Base-by-base conservation (phyloP, 177 flowering plant genomes). In the Vitis hybrid region DNA sequence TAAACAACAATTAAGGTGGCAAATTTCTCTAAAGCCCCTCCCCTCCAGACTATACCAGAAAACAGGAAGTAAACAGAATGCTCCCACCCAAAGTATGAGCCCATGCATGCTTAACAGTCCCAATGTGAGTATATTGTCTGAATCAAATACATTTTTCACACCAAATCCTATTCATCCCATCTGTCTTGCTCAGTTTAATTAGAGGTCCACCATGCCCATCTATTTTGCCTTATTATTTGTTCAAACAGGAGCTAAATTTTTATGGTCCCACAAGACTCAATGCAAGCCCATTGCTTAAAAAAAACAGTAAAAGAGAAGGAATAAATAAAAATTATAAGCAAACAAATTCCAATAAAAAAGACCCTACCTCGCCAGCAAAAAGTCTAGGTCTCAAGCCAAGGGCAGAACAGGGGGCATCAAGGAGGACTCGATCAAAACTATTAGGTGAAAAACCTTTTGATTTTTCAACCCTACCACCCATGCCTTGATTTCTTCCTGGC, bases 371-470 rank as follows among this genome's bases (percentile, higher is more conserved):
- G 51, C 87, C 93, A 64, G 92, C 82, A 81, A 91, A 96, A n/a
- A 96, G 80, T 19, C 98, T 86, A 62, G 99, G 97, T 70, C 99
- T 89, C 82, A 96, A 76, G 39, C 99, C 99, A 84, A 96, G 93
- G 78, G 99, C 98, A 75, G 99, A 96, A 77, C 99, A 96, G 15
- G 99, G 98, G 78, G 97, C 98, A 84, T 93, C 98, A 71, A 96
- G 97, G 70, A 93, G 99, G 65, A 96, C 94, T 19, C 97, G 83
- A 67, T 92, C 99, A 86, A 96, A 96, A 72, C 93, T 89, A 69
- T 83, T 77, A 2, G 94, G 94, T 21, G 72, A 48, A 79, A 93
- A 93, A 12, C 98, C 99, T 80, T 88, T 85, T 1, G 89, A 87
- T 19, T 79, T 88, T 72, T 88, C 89, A 80, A 86, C 98, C 79